Evolutionary conservation across 352 stramenopile genomes (phyloP).

Genomic region (Achlya hypogyna): DNA sequence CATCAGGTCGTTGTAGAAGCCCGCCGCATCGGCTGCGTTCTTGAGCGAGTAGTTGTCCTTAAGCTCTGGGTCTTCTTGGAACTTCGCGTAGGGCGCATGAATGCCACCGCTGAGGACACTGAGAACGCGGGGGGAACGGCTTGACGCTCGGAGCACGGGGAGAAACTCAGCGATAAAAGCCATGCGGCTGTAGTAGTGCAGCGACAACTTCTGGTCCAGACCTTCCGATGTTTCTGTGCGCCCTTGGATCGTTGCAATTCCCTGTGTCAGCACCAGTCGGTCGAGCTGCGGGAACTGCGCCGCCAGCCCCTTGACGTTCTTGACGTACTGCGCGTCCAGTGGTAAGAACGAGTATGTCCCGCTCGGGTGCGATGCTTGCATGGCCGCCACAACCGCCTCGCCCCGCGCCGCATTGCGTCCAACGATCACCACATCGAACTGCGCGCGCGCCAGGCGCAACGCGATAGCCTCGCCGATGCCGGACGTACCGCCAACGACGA

Average conservation of each 20-base stretch:
- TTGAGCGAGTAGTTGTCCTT: constrained; percentile 29
- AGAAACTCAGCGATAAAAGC: constrained; percentile 29
- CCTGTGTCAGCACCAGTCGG: constrained; percentile 41
- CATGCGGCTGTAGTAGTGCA: constrained; percentile 42
- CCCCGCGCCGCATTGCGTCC: not conserved
- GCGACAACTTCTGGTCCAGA: constrained; percentile 42
- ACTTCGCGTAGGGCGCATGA: constrained; percentile 31
- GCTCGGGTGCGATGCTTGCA: not conserved
- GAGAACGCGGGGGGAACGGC: constrained; percentile 25
- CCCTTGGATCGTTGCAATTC: constrained; percentile 44
- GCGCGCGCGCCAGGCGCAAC: not conserved
- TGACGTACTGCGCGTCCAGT: not conserved
- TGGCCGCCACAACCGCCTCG: not conserved
- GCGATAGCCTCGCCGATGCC: constrained; percentile 13
- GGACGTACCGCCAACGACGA: constrained; percentile 6
- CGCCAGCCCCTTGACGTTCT: not conserved
- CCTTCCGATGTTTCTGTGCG: constrained; percentile 40
- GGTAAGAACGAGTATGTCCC: not conserved
- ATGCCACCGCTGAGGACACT: constrained; percentile 37
- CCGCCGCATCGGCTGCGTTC: constrained; percentile 43
- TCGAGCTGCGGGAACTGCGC: constrained; percentile 23
- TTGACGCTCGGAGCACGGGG: constrained; percentile 22
- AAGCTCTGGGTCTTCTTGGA: constrained; percentile 30
- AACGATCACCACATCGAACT: not conserved
- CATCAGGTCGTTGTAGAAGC: constrained; percentile 45